These are phyloP conservation scores for Corynespora cassiicola DNA, from an alignment of 2,329 filamentous ascomycete species.

Conservation along the genomic window DNA sequence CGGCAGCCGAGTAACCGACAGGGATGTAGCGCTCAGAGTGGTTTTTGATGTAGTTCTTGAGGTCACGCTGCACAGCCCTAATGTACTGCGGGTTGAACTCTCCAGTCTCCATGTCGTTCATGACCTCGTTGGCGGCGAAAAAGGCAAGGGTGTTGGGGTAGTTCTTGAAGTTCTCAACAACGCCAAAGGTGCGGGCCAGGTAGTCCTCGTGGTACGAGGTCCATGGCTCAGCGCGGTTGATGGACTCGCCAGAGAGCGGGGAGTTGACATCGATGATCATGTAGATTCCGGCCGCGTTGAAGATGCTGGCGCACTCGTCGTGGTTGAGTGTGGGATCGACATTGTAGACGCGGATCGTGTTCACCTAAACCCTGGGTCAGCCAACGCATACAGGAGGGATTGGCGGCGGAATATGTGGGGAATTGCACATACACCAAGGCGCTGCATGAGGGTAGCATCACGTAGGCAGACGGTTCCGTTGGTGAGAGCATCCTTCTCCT, in stretches of 20 bases:
- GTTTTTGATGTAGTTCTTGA: conserved; percentile 71
- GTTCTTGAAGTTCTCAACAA: conserved; percentile 71
- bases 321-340: conserved; percentile 66
- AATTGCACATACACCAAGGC: conserved; percentile 57
- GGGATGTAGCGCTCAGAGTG: conserved; percentile 65
- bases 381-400: too few relatives aligned
- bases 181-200: conserved; percentile 64
- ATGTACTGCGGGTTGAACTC: conserved; percentile 64
- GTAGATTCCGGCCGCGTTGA: conserved; percentile 71
- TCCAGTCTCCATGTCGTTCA: conserved; percentile 64
- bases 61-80: conserved; percentile 68
- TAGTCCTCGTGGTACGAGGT: conserved; percentile 63
- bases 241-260: conserved; percentile 61
- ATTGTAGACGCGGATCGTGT: conserved; percentile 72
- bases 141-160: conserved; percentile 72
- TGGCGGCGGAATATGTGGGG: too few relatives aligned
- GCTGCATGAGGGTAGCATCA: conserved; percentile 69
- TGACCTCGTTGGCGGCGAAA: conserved; percentile 73
- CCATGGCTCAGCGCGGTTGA: conserved; percentile 63
- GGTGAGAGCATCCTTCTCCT: conserved; percentile 61
- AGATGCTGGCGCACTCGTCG: conserved; percentile 67
- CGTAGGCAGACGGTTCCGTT: conserved; percentile 65
- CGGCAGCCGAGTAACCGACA: conserved; percentile 74
- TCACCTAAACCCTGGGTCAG: conserved; percentile 49
- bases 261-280: conserved; percentile 71